phyloP scores from a whole-genome alignment of 2,329 filamentous ascomycete species.

The Aspergillus pseudoviridinutans region DNA sequence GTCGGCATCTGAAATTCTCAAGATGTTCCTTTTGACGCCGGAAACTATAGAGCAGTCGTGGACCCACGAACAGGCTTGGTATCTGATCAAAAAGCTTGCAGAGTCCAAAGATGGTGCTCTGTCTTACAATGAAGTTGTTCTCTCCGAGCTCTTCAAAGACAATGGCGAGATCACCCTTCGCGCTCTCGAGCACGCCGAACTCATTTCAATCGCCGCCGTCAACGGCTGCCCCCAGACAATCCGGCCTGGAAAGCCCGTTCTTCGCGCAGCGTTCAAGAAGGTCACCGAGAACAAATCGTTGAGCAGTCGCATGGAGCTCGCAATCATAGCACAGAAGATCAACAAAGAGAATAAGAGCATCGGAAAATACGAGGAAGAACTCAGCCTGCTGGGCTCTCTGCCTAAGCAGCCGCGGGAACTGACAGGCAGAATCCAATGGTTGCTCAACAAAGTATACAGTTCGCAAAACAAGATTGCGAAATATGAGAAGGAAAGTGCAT shows the following conservation, averaged over 20 bases:
- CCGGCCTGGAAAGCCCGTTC: constrained; percentile 79
- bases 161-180: constrained; percentile 73
- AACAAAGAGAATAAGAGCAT: constrained; percentile 71
- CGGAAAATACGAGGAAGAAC: constrained; percentile 73
- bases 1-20: constrained; percentile 82
- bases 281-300: constrained; percentile 70
- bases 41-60: constrained; percentile 62
- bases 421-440: constrained; percentile 62
- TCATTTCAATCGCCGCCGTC: constrained; percentile 69
- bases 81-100: constrained; percentile 74
- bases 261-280: constrained; percentile 73
- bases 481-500: constrained; percentile 68
- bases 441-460: constrained; percentile 68
- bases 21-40: constrained; percentile 74
- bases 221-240: constrained; percentile 76
- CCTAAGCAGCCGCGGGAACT: constrained; percentile 68
- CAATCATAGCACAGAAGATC: constrained; percentile 63
- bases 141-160: constrained; percentile 69
- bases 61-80: constrained; percentile 86
- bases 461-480: constrained; percentile 70
- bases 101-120: constrained; percentile 56
- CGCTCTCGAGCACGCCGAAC: constrained; percentile 76
- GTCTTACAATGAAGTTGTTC: constrained; percentile 79
- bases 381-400: constrained; percentile 65
- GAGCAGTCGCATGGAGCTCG: constrained; percentile 67